Conservation (phyloP, 2,329 filamentous ascomycete genomes). For the Intubia oerlemansii region DNA sequence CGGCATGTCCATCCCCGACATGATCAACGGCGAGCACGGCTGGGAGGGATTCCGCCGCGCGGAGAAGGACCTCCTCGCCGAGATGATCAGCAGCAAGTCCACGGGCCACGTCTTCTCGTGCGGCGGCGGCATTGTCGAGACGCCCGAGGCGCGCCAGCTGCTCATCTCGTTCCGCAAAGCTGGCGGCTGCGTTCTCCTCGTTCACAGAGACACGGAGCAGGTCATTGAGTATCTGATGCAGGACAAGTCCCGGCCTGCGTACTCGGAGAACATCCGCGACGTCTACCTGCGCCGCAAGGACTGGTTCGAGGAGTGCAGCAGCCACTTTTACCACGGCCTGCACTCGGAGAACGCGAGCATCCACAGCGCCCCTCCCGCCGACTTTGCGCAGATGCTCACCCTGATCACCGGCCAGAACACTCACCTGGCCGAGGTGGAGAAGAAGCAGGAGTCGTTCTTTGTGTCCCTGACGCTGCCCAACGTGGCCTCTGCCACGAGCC, state of each 20-base stretch:
- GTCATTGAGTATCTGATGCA: conserved; percentile 75
- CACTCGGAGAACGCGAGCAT: conserved; percentile 20
- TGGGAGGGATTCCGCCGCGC: conserved; percentile 78
- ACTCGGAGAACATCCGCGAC: conserved; percentile 75
- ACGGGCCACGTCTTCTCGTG: conserved; percentile 74
- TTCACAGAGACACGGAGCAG: conserved; percentile 71
- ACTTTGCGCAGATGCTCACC: conserved; percentile 54
- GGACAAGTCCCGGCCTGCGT: conserved; percentile 81
- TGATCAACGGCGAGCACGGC: conserved; percentile 48
- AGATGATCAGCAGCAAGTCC: conserved; percentile 53
- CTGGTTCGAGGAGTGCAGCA: conserved; percentile 86
- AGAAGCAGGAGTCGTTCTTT: conserved; percentile 68
- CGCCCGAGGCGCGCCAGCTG: conserved; percentile 53
- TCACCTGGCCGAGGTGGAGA: conserved; percentile 33
- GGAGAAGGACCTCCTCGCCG: conserved; percentile 54
- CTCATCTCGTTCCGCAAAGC: conserved; percentile 49
- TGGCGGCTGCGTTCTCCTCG: conserved; percentile 68
- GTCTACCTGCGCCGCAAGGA: conserved; percentile 79
- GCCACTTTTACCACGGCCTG: conserved; percentile 79
- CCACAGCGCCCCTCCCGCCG: conserved; percentile 29
- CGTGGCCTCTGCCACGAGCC: conserved; percentile 37
- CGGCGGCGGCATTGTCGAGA: conserved; percentile 84
- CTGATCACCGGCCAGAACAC: conserved; percentile 41
- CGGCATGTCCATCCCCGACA: conserved; percentile 63
- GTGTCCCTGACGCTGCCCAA: conserved; percentile 74